These are phyloP conservation scores for Hemisphaericaspora subhashii DNA, from an alignment of 1,139 yeast genomes.

Conservation along the genomic window DNA sequence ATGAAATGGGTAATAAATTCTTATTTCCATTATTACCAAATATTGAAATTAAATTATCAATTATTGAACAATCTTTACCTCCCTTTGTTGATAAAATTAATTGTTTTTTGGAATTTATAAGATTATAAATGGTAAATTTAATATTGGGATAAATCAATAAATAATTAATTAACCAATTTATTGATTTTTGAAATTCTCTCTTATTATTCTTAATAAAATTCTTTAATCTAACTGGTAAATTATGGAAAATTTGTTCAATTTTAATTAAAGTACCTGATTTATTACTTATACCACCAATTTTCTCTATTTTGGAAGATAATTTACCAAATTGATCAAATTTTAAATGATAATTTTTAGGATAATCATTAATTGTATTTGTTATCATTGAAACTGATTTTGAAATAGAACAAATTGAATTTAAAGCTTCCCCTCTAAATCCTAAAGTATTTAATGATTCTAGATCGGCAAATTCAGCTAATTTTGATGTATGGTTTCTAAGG, in stretches of 20 bases:
- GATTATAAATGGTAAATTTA: constrained; percentile 59
- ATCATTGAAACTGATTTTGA: constrained; percentile 48
- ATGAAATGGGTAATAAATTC: constrained; percentile 52
- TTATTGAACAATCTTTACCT: constrained; percentile 31
- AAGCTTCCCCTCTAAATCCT: constrained; percentile 87
- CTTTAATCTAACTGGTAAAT: constrained; percentile 71
- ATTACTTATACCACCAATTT: constrained; percentile 46
- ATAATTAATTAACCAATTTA: constrained; percentile 65
- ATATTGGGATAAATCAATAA: constrained; percentile 59
- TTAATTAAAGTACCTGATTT: constrained; percentile 56
- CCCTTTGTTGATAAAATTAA: constrained; percentile 52
- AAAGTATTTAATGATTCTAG: constrained; percentile 53
- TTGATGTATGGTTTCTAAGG: constrained; percentile 78
- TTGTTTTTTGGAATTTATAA: constrained; percentile 49
- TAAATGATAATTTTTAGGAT: constrained; percentile 60
- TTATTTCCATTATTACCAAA: constrained; percentile 67
- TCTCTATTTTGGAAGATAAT: constrained; percentile 30
- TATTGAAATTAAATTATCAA: constrained; percentile 61
- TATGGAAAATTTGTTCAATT: constrained; percentile 55
- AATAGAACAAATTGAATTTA: constrained; percentile 69
- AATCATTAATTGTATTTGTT: constrained; percentile 51
- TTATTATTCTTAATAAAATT: constrained; percentile 68
- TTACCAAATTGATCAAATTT: constrained; percentile 56
- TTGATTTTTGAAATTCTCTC: constrained; percentile 68
- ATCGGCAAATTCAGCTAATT: constrained; percentile 59